Conservation (phyloP, 768 basidiomycete species). For the Naematelia encephala region DNA sequence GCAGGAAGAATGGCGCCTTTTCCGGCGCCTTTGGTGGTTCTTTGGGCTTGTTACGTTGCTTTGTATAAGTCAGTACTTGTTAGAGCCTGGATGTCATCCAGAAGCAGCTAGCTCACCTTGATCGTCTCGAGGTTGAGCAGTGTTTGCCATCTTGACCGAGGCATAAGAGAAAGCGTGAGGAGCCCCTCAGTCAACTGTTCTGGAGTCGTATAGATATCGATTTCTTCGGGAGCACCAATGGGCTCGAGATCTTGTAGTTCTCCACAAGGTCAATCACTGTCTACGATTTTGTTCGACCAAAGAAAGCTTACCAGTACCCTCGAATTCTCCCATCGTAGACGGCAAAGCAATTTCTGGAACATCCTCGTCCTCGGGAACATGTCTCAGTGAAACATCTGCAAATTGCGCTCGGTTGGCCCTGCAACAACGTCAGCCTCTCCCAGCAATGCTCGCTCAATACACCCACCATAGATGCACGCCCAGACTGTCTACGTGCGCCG, state of each 20-base stretch:
- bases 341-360: conserved; percentile 69
- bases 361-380: conserved; percentile 68
- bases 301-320: conserved; percentile 68
- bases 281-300: not conserved
- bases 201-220: conserved; percentile 77
- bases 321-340: conserved; percentile 73
- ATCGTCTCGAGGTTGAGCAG: conserved; percentile 94
- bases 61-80: not conserved
- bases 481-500: conserved; percentile 87
- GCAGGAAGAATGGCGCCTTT: conserved; percentile 94
- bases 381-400: conserved; percentile 73
- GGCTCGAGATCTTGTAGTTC: conserved; percentile 70
- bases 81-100: not conserved
- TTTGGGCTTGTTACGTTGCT: conserved; percentile 96
- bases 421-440: conserved; percentile 7
- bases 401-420: conserved; percentile 98
- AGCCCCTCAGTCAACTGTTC: conserved; percentile 83
- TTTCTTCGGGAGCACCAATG: conserved; percentile 59
- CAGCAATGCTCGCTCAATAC: not conserved
- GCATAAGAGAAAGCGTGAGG: conserved; percentile 87
- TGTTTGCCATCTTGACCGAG: conserved; percentile 92
- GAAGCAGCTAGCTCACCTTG: conserved; percentile 58
- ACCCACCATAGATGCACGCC: conserved; percentile 89
- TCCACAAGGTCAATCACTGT: conserved; percentile 46
- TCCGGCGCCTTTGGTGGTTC: conserved; percentile 93